Conservation (phyloP, 306 rosid genomes). For the Casuarina cunninghamiana region DNA sequence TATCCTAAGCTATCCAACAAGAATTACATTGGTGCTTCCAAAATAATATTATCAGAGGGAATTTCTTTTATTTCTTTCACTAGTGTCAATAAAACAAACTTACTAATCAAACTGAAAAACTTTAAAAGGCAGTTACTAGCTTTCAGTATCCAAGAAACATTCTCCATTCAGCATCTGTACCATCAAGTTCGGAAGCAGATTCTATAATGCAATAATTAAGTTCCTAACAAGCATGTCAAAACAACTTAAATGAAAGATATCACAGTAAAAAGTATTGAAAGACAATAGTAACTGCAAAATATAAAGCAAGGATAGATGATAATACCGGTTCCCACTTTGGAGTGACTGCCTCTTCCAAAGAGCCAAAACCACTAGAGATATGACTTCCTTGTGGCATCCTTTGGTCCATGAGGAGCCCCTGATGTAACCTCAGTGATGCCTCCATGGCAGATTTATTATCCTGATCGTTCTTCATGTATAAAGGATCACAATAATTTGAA, state of each 20-base stretch:
- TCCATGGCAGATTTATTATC: conserved; percentile 40
- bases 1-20: background rate
- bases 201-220: background rate
- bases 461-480: conserved; percentile 47
- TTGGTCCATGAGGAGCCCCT: conserved; percentile 50
- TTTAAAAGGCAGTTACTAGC: background rate
- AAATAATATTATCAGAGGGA: background rate
- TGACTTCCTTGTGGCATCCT: conserved; percentile 47
- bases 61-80: background rate
- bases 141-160: background rate
- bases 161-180: background rate
- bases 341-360: conserved; percentile 75
- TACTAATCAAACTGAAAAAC: background rate
- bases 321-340: conserved; percentile 81
- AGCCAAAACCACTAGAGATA: conserved; percentile 53
- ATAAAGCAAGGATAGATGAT: conserved; percentile 10
- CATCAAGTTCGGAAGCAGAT: background rate
- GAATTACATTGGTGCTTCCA: background rate
- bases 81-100: background rate
- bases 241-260: conserved; percentile 2
- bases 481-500: conserved; percentile 40
- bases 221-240: background rate
- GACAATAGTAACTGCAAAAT: conserved; percentile 2
- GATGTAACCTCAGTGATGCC: conserved; percentile 38
- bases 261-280: conserved; percentile 12